These are phyloP conservation scores for Croton setiger DNA, from an alignment of 441 rosid species.

Conservation along the genomic window DNA sequence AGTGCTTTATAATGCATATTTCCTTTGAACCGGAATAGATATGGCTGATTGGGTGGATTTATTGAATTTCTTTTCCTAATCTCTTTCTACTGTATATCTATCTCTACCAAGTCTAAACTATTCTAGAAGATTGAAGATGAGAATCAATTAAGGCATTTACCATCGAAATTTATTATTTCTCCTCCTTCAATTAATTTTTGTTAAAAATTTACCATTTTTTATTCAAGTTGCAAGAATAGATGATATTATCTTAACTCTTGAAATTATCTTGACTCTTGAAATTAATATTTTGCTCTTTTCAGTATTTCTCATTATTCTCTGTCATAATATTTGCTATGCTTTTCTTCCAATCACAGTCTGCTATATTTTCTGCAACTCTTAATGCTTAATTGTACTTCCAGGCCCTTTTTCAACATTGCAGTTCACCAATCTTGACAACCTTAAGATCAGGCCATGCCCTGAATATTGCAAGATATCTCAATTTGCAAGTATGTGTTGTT, in stretches of 20 bases:
- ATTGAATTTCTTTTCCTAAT: too few species aligned
- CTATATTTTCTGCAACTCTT: not conserved
- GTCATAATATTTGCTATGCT: not conserved
- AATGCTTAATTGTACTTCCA: constrained; percentile 7
- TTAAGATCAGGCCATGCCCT: constrained; percentile 21
- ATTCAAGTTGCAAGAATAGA: constrained; percentile 1
- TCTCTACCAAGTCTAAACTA: not conserved
- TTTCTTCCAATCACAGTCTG: not conserved
- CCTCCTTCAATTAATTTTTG: not conserved
- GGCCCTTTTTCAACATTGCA: constrained; percentile 24
- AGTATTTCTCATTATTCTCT: not conserved
- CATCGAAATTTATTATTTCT: not conserved
- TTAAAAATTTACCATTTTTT: not conserved
- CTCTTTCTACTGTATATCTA: too few species aligned
- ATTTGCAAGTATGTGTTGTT: constrained; percentile 36
- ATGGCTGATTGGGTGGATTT: too few species aligned
- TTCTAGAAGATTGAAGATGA: not conserved
- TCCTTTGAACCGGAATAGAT: too few species aligned
- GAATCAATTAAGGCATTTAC: not conserved
- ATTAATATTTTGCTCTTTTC: not conserved
- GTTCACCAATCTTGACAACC: constrained; percentile 20
- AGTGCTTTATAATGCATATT: too few species aligned
- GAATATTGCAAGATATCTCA: constrained; percentile 19
- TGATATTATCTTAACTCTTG: not conserved
- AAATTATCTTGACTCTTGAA: not conserved